Conservation (phyloP, 495 filamentous ascomycete genomes). For the Penicillium waksmanii region DNA sequence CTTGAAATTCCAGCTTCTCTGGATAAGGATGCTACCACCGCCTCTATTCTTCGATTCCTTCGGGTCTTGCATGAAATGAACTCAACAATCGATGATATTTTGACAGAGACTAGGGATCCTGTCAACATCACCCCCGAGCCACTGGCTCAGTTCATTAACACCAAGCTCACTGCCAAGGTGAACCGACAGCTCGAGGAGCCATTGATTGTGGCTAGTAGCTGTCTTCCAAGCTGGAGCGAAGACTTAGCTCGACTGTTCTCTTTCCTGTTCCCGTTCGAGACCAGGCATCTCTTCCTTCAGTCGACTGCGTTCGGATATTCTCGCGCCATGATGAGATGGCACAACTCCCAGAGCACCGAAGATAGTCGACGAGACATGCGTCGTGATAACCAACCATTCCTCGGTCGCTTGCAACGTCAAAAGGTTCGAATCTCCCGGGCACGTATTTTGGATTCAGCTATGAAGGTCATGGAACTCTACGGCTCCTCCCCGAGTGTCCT, state of each 20-base stretch:
- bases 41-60: conserved; percentile 85
- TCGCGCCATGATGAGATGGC: conserved; percentile 96
- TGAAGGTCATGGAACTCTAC: conserved; percentile 99
- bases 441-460: conserved; percentile 91
- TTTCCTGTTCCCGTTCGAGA: conserved; percentile 99
- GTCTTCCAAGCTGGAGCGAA: conserved; percentile 94
- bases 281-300: conserved; percentile 93
- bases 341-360: conserved; percentile 81
- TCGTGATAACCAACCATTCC: conserved; percentile 86
- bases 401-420: conserved; percentile 92
- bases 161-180: conserved; percentile 97
- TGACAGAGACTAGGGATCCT: conserved; percentile 79
- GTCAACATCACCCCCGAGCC: conserved; percentile 79
- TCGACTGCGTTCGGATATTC: conserved; percentile 99
- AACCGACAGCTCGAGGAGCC: conserved; percentile 97
- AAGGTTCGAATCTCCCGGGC: conserved; percentile 94
- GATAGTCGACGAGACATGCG: conserved; percentile 79
- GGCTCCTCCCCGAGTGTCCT: conserved; percentile 92
- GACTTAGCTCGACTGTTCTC: conserved; percentile 95
- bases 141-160: conserved; percentile 95
- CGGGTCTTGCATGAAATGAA: conserved; percentile 94
- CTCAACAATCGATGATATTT: conserved; percentile 92
- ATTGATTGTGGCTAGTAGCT: conserved; percentile 97
- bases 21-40: conserved; percentile 77
- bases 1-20: conserved; percentile 78